Base-by-base conservation (phyloP, 768 basidiomycete species). In the Ramaria rubella region DNA sequence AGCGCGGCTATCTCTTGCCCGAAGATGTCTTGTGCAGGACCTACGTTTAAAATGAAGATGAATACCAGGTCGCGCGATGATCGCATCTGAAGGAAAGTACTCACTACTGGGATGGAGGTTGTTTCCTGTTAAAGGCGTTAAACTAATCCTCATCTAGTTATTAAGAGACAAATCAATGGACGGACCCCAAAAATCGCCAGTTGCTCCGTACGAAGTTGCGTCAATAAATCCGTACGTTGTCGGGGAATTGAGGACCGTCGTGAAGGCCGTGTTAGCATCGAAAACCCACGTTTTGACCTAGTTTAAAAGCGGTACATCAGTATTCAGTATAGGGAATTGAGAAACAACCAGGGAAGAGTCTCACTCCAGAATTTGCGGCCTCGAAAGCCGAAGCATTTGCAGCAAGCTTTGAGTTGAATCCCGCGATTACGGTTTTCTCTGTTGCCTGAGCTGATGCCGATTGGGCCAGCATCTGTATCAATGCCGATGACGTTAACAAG, bases 101-200 rank as follows among this genome's bases (percentile, higher is more conserved):
- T 49, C 29, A 80, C 81, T 75, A 49, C 73, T 73, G 12, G 81
- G 78, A 58, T 82, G 81, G 60, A 75, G 79, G 63, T 78, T 73
- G 58, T 82, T 80, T 14, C 81, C n/a, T n/a, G n/a, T n/a, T n/a
- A n/a, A n/a, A 81, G 52, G 5, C 55, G 24, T 12, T 29, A n/a
- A 38, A 53, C 33, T 15, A n/a, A n/a, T 68, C 14, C 72, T 73
- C 14, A 72, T 36, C 29, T 66, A 65, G 9, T 80, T 81, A 55
- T 69, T 77, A 0, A 75, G 72, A 2, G 74, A 75, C 2, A 73
- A 74, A 60, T 84, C 81, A n/a, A 71, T 68, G 65, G 83, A 81
- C n/a, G n/a, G n/a, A n/a, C n/a, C 0, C 82, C 82, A 54, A n/a
- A 38, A 38, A 38, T 38, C 36, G 36, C 36, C 36, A 11, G 36